phyloP scores from a whole-genome alignment of 139 green algal genomes.

The Tetradesmus lagerheimii region DNA sequence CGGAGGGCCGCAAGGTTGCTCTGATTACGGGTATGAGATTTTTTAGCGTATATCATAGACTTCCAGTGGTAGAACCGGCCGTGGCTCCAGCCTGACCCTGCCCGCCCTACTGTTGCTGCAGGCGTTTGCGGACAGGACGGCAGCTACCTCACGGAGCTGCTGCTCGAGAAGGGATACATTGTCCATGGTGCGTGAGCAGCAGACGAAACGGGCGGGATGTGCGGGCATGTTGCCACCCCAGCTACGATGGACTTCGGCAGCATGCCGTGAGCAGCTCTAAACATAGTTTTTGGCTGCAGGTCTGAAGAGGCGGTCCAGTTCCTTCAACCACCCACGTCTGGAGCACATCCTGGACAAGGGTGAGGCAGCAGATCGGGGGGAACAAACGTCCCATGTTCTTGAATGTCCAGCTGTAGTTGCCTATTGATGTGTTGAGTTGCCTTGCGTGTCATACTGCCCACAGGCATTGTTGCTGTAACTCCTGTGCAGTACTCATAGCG shows the following conservation, averaged over 20 bases:
- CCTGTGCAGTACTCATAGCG: neutral
- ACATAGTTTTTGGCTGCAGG: neutral
- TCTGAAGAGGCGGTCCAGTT: slow-evolving; percentile 53
- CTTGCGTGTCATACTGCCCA: neutral
- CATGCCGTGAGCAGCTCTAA: neutral
- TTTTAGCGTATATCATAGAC: neutral
- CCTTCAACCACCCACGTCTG: slow-evolving; percentile 74
- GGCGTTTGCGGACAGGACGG: slow-evolving; percentile 81
- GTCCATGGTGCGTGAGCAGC: slow-evolving; percentile 64
- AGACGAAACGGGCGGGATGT: neutral
- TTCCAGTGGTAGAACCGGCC: neutral
- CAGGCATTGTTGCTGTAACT: neutral
- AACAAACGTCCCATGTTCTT: neutral
- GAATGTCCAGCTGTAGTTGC: neutral
- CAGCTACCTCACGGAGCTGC: slow-evolving; percentile 79
- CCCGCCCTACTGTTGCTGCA: slow-evolving; percentile 52
- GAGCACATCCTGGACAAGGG: slow-evolving; percentile 67
- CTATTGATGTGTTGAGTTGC: no score
- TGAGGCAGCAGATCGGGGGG: neutral
- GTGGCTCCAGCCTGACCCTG: neutral
- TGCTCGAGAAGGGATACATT: slow-evolving; percentile 79
- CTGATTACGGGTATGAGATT: slow-evolving; percentile 77
- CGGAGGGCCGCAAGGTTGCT: slow-evolving; percentile 52
- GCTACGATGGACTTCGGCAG: neutral
- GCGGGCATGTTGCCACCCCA: neutral